Evolutionary conservation across 2,329 filamentous ascomycete species (phyloP), one percentile per base, ranked within the genome.

Genomic region (Magnaporthales sp.): DNA sequence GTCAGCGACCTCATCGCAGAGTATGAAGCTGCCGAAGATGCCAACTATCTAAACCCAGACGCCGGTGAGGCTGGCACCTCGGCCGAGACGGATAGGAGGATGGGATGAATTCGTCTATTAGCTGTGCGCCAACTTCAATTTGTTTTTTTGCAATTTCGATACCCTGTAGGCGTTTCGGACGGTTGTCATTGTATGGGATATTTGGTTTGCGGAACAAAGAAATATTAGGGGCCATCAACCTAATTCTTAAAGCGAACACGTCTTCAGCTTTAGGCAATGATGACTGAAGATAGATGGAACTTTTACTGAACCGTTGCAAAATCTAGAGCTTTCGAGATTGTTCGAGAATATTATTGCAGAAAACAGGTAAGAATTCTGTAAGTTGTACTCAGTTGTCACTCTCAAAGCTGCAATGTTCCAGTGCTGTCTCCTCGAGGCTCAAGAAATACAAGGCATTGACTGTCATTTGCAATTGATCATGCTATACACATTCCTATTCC

Each of bases 1-100:
- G 94, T 98, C 24, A 88, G 89, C 73, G 94, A 97, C 76, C 80
- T 98, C 69, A 94, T 98, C 74, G 86, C 87, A 65, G 95, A 99
- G 81, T 99, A 99, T 76, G 94, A 98, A 79, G 93, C 94, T 31
- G 95, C 95, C 4, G 95, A 99, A 78, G 86, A 91, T 74, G 88
- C 91, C 38, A 90, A 96, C 74, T 99, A 99, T 76, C 81, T 99
- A 65, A 94, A 90, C 74, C 91, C 91, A 9, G 89, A 89, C 67
- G 80, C 82, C 27, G 84, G 82, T 22, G 81, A 83, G 63, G 81
- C 82, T 73, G 77, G 80, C 2, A 80, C 80, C 8, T 84, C 83
- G 60, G 83, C 80, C 2, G 84, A 86, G 71, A 80, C 79, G 26
- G 84, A 86, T 70, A 83, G 80, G 71, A 78, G 84, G 69, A 75